Percentiles rank a stretch among this genome's conserved stretches.
phyloP scores from a whole-genome alignment of 805 yeast genomes.

The Pichia kluyveri region DNA sequence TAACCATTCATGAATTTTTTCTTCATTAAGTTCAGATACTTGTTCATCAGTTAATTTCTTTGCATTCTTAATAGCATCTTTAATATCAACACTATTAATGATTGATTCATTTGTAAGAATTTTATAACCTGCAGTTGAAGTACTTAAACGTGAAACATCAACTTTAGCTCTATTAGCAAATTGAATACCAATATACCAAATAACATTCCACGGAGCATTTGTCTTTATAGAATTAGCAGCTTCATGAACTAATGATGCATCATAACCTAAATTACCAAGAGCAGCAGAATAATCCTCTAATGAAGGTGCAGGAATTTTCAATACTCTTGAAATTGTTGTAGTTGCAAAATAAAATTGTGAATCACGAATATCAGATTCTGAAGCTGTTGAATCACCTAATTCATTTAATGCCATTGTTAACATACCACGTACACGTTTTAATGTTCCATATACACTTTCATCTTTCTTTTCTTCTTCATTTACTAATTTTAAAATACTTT shows the following conservation, averaged over 20 bases:
- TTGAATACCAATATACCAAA: constrained; percentile 64
- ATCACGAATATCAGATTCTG: constrained; percentile 17
- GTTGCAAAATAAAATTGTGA: constrained; percentile 80
- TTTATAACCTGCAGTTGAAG: constrained; percentile 49
- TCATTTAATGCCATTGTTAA: constrained; percentile 74
- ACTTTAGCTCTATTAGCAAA: constrained; percentile 46
- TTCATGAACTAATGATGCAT: constrained; percentile 84
- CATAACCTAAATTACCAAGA: constrained; percentile 72
- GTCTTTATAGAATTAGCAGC: constrained; percentile 81
- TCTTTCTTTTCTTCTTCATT: constrained; percentile 28
- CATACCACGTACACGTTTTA: constrained; percentile 87
- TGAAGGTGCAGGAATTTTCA: constrained; percentile 81
- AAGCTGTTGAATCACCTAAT: constrained; percentile 23
- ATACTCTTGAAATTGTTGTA: constrained; percentile 60
- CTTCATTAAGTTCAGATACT: constrained; percentile 13
- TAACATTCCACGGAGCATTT: constrained; percentile 72
- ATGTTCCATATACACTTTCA: constrained; percentile 61
- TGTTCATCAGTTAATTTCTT: constrained; percentile 3
- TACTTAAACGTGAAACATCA: constrained; percentile 31
- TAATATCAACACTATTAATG: constrained; percentile 26
- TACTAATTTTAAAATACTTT: constrained; percentile 49
- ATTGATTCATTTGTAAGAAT: constrained; percentile 38
- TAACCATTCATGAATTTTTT: constrained; percentile 29
- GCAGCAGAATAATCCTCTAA: constrained; percentile 67
- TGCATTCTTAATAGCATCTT: constrained; percentile 4